Base-by-base conservation (phyloP, 768 basidiomycete species). In the Russula emetica region DNA sequence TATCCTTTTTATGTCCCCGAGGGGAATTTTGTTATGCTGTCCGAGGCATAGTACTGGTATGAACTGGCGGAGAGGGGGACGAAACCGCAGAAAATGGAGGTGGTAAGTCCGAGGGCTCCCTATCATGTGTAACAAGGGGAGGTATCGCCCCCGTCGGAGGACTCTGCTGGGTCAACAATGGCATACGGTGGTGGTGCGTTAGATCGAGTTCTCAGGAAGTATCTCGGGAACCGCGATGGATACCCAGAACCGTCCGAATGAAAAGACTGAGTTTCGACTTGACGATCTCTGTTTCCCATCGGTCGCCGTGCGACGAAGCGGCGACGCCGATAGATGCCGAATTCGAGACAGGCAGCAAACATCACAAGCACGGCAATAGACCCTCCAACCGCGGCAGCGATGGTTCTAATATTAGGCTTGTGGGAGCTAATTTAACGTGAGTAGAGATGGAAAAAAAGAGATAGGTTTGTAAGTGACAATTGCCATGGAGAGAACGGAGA, bases 191-290 rank as follows among this genome's bases (percentile, higher is more conserved):
- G 81, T 8, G 78, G 76, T 38, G 74, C 64, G 42, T 74, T 74
- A 20, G 79, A 73, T 34, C 76, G 69, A 0, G 81, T 80, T 10
- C 80, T 81, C 30, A 82, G 83, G 79, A 84, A 84, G 72, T 78
- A 84, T 69, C 82, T 79, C 72, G 83, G 82, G 22, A 40, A 16
- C 6, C 18, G 6, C 10, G 72, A 73, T 30, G 81, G 80, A 66
- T 72, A 70, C 52, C 72, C 71, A 49, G 71, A 72, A 42, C 65
- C 69, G 67, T 72, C 70, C 22, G 72, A 70, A 58, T 71, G 71
- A 69, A 72, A 10, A 42, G 71, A 71, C 60, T 70, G 69, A 47
- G 66, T 64, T 53, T 71, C 70, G 28, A 36, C 56, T 45, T 22
- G 66, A 54, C 8, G 56, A 47, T 42, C 62, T 24, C 65, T 7